These are phyloP conservation scores for Phyllostachys edulis DNA, from an alignment of 176 grass and related monocot species.

Conservation along the genomic window DNA sequence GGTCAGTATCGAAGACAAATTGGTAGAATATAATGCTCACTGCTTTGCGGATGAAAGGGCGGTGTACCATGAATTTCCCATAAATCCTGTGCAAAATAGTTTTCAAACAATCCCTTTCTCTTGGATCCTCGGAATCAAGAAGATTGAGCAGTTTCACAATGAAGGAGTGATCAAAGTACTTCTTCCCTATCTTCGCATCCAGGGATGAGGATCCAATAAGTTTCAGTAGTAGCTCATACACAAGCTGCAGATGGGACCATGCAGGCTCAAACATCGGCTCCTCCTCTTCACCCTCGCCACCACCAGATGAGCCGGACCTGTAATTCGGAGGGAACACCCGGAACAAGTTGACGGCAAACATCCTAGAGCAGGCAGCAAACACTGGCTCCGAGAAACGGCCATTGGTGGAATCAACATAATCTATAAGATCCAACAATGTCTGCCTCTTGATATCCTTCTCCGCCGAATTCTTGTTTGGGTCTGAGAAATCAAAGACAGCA, in stretches of 20 bases:
- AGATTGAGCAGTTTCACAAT: conserved; percentile 75
- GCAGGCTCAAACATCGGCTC: conserved; percentile 92
- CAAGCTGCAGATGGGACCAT: conserved; percentile 94
- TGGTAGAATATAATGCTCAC: conserved; percentile 96
- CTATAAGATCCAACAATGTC: conserved; percentile 78
- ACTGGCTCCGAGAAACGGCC: conserved; percentile 62
- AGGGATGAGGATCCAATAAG: conserved; percentile 82
- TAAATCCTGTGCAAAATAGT: conserved; percentile 91
- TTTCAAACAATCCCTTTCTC: conserved; percentile 95
- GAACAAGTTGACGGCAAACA: conserved; percentile 88
- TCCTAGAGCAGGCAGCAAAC: conserved; percentile 70
- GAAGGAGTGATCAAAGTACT: conserved; percentile 93
- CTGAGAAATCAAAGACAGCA: conserved; percentile 91
- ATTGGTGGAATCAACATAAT: conserved; percentile 56
- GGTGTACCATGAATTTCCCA: conserved; percentile 98
- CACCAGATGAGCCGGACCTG: conserved; percentile 48
- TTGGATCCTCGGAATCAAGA: conserved; percentile 93
- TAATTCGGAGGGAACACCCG: conserved; percentile 76
- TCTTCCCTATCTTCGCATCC: conserved; percentile 86
- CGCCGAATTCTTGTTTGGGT: conserved; percentile 67
- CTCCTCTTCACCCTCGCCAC: conserved; percentile 85
- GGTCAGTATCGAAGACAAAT: conserved; percentile 87
- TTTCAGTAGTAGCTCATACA: conserved; percentile 92
- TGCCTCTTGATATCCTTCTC: conserved; percentile 98
- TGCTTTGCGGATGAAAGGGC: conserved; percentile 86